These are phyloP conservation scores for Aspergillus persii DNA, from an alignment of 2,329 filamentous ascomycete genomes.

Conservation along the genomic window DNA sequence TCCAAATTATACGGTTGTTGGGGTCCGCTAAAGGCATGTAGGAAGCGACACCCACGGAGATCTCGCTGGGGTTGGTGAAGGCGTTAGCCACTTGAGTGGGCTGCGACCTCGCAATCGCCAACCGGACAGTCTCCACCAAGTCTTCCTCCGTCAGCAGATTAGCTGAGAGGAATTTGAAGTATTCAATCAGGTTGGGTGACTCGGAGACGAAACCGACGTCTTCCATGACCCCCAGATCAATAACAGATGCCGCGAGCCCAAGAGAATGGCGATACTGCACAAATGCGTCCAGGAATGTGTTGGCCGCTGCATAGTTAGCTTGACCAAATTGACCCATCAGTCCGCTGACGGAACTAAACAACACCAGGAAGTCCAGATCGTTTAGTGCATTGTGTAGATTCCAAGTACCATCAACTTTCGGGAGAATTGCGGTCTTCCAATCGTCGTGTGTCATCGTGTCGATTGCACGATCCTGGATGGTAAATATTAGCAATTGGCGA, in stretches of 20 bases:
- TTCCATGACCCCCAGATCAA: constrained; percentile 4
- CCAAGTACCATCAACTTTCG: constrained; percentile 42
- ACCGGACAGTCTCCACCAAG: neutral
- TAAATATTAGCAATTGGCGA: neutral
- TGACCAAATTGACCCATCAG: constrained; percentile 48
- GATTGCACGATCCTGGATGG: neutral
- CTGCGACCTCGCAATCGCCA: neutral
- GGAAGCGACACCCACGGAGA: neutral
- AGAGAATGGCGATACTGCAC: neutral
- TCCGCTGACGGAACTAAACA: constrained; percentile 41
- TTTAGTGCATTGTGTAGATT: constrained; percentile 33
- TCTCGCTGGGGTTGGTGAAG: neutral
- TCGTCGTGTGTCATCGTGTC: constrained; percentile 36
- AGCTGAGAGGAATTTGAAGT: neutral
- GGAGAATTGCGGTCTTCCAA: constrained; percentile 35
- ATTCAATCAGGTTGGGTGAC: neutral
- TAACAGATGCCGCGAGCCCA: neutral
- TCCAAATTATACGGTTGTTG: neutral
- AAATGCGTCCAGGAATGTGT: constrained; percentile 32
- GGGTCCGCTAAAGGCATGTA: neutral
- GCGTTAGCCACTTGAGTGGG: neutral
- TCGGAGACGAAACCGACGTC: neutral
- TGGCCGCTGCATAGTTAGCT: constrained; percentile 44
- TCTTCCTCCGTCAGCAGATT: neutral
- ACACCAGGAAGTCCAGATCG: constrained; percentile 43